Conservation (phyloP, 768 basidiomycete species). For the Russula sp. region DNA sequence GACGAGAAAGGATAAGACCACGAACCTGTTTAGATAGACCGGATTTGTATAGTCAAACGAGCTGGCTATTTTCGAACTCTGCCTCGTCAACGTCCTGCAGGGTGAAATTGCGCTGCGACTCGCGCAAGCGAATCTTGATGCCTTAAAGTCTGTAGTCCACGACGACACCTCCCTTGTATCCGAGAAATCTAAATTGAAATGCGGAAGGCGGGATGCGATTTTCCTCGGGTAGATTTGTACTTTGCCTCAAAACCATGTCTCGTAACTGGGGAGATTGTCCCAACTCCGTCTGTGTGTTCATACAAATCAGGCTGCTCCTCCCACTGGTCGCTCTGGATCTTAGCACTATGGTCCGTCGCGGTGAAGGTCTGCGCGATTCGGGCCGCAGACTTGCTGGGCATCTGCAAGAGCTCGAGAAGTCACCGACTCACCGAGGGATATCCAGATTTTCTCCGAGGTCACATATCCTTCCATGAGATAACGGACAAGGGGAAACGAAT, state of each 20-base stretch:
- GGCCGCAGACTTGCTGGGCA: no score
- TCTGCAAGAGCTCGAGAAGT: no score
- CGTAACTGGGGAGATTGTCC: conserved; percentile 62
- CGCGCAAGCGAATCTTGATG: conserved; percentile 64
- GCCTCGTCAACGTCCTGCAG: conserved; percentile 43
- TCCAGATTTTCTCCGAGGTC: no score
- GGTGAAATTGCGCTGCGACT: conserved; percentile 76
- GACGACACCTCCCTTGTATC: conserved; percentile 74
- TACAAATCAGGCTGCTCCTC: conserved; percentile 58
- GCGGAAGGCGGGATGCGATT: conserved; percentile 32
- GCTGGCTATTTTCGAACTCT: conserved; percentile 72
- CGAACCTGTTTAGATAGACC: conserved; percentile 71
- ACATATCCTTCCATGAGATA: no score
- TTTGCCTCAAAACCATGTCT: conserved; percentile 54
- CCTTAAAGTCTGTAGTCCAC: conserved; percentile 58
- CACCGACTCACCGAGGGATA: no score
- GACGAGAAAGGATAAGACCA: neutral
- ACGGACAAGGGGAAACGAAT: no score
- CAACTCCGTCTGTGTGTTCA: conserved; percentile 72
- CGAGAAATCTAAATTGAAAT: conserved; percentile 81
- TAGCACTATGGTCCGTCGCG: conserved; percentile 73
- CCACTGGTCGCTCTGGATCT: conserved; percentile 57
- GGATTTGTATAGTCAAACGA: conserved; percentile 57
- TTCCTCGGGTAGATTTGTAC: conserved; percentile 39
- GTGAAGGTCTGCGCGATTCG: conserved; percentile 82